Base-by-base conservation (phyloP, 495 filamentous ascomycete species). In the Paragyromitra xinjiangensis region DNA sequence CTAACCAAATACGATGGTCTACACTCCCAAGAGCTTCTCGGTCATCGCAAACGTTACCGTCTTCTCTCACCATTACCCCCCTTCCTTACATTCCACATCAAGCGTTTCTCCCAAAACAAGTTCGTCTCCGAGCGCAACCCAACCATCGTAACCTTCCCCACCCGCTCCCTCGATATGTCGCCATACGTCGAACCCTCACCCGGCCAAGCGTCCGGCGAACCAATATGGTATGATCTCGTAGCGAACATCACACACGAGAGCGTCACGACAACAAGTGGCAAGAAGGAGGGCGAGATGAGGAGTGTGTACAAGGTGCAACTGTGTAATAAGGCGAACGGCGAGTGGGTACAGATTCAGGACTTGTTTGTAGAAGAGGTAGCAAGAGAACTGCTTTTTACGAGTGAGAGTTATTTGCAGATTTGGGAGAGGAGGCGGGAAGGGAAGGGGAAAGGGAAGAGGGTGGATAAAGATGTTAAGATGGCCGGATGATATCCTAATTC, bases 81-180 rank as follows among this genome's bases (percentile, higher is more conserved):
- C 1, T 98, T 91, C 80, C 88, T 99, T 19, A 86, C 96, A 45
- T 95, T 99, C 85, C 94, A 98, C 85, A 91, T 99, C 86, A 98
- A 98, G 84, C 92, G 95, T 51, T 99, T 99, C 88, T 92, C 89
- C 80, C 89, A 91, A 71, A 99, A 99, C 86, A 95, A 97, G 77
- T 98, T 98, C 83, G 93, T 98, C 39, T 86, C 90, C 3, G 96
- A 99, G 84, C 92, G 95, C 44, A 99, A 98, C 84, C 95, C 94
- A 4, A 98, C 96, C 0, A 99, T 99, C 82, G 95, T 99, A 69
- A 98, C 94, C 8, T 98, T 98, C 84, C 92, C 93, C 69, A 89
- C 91, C 3, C 88, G 91, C 70, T 90, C 89, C 34, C 88, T 99
- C 16, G 93, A 99, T 81, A 90, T 97, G 86, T 88, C 89, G 3